These are phyloP conservation scores for Eragrostis curvula DNA, from an alignment of 176 grass and related monocot species.

Conservation along the genomic window DNA sequence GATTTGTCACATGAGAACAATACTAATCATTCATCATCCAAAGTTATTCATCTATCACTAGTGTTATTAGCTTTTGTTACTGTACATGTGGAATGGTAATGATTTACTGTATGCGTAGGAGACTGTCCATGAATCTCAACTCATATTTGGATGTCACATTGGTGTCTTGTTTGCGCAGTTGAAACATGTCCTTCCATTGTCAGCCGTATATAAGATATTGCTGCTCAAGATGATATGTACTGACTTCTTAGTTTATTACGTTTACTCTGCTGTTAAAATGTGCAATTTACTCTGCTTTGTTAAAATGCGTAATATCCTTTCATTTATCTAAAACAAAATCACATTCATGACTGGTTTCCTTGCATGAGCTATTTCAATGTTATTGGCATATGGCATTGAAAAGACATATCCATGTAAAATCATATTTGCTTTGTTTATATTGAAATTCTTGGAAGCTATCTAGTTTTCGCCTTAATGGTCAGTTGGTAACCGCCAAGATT, in stretches of 20 bases:
- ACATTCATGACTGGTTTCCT: background rate
- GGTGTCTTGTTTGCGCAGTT: background rate
- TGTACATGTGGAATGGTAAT: background rate
- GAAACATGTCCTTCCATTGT: background rate
- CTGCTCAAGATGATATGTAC: background rate
- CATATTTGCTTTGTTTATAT: background rate
- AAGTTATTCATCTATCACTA: background rate
- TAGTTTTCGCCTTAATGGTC: background rate
- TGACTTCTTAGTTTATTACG: background rate
- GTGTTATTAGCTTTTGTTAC: background rate
- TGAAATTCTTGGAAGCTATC: background rate
- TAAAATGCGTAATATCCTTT: background rate
- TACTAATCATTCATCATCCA: background rate
- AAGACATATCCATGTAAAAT: background rate
- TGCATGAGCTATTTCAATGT: conserved; percentile 12
- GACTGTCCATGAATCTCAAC: background rate
- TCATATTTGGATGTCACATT: background rate
- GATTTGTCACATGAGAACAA: background rate
- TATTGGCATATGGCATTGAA: background rate
- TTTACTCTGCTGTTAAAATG: background rate
- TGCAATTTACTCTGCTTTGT: background rate
- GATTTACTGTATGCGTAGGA: background rate
- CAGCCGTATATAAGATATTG: background rate
- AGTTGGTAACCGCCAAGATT: background rate
- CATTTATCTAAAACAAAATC: background rate